Evolutionary conservation across 192 early-diverging fungal species (phyloP), one percentile per base, ranked within the genome.

Genomic region (Coemansia sp.): DNA sequence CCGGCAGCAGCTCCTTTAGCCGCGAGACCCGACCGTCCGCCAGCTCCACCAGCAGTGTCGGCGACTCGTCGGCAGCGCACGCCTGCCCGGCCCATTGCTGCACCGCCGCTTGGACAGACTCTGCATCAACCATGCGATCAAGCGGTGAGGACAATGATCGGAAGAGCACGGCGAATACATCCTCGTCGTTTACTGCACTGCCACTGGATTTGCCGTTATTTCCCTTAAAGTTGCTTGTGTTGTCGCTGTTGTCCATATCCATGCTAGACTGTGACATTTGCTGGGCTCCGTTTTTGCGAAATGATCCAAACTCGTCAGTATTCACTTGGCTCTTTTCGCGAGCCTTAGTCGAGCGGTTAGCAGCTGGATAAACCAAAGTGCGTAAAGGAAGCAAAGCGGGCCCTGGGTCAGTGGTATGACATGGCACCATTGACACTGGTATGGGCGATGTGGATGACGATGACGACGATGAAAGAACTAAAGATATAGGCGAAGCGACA

Each of bases 61-160:
- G 64, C 29, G 70, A 6, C 62, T 70, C 70, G 45, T 37, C 38
- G 4, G 39, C 41, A 0, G n/a, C 14, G 38, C 20, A 54, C 27
- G 74, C 19, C 37, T 82, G 79, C 1, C 40, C 40, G 1, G 74
- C 70, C 79, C 79, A 82, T 25, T 69, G 67, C 25, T 70, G 67
- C 36, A 76, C 68, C 15, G 67, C 79, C 6, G 41, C 32, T 24
- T 70, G 43, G 20, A 74, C 42, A 15, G 51, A 51, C 19, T 60
- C 68, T 10, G 62, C 43, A 38, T 38, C 63, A 17, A 24, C 35
- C 0, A 47, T 14, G 19, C 31, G 24, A 6, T 10, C 15, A 22
- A 42, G 42, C 4, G 29, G 17, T 14, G 60, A 59, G 9, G 20
- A 9, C 24, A 65, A 39, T 14, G 64, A 58, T 35, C 43, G 37